Conservation (phyloP, 225 moss, liverwort and hornwort genomes). For the Marchantia paleacea region DNA sequence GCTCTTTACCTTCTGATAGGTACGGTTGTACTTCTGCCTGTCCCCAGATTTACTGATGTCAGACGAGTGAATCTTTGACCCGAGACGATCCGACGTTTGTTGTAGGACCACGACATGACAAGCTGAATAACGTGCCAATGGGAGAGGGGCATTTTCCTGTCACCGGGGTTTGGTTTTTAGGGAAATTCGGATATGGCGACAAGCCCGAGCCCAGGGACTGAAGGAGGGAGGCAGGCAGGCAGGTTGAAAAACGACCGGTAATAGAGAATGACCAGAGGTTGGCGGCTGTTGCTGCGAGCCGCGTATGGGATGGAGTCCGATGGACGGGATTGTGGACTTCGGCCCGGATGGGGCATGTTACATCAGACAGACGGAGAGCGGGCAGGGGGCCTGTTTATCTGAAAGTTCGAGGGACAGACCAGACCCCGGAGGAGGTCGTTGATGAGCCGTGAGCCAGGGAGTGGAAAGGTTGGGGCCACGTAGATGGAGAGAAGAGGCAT, state of each 20-base stretch:
- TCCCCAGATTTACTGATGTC: background rate
- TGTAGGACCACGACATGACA: conserved; percentile 9
- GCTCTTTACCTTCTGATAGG: background rate
- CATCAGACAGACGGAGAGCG: background rate
- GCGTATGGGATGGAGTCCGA: background rate
- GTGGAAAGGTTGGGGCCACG: conserved; percentile 26
- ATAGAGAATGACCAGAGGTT: background rate
- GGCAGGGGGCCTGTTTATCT: background rate
- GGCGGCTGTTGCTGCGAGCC: background rate
- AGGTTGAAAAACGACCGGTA: background rate
- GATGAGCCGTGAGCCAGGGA: conserved; percentile 4
- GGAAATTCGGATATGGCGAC: background rate
- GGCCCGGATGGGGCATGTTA: too few species aligned
- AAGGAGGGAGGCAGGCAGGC: too few species aligned
- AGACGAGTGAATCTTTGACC: background rate
- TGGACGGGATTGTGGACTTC: too few species aligned
- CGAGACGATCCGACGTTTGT: background rate
- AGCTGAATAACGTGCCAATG: background rate
- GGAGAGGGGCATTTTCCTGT: background rate
- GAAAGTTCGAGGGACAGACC: background rate
- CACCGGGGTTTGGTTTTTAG: background rate
- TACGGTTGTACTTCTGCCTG: conserved; percentile 2
- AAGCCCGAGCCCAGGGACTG: too few species aligned
- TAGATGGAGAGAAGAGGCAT: conserved; percentile 2
- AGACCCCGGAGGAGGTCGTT: background rate